Conservation (phyloP, 768 basidiomycete species). For the Hemileccinum rubropunctum region DNA sequence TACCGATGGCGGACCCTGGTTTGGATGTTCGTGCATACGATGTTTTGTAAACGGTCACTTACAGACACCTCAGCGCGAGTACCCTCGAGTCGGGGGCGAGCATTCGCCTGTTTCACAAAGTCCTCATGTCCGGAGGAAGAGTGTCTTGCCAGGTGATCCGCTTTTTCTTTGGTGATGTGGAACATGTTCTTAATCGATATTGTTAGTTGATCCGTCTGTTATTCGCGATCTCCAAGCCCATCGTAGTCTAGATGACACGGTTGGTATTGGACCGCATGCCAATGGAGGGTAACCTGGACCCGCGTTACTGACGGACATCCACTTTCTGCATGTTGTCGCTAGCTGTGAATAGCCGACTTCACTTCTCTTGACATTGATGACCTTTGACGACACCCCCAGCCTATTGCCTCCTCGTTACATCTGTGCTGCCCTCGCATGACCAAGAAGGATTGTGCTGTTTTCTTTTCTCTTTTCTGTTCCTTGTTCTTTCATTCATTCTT, state of each 20-base stretch:
- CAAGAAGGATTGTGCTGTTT: slow-evolving; percentile 15
- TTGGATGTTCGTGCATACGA: slow-evolving; percentile 61
- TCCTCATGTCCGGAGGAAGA: slow-evolving; percentile 91
- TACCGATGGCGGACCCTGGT: slow-evolving; percentile 91
- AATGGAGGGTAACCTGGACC: slow-evolving; percentile 26
- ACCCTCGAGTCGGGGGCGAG: slow-evolving; percentile 64
- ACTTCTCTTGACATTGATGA: slow-evolving; percentile 24
- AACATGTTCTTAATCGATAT: slow-evolving; percentile 17
- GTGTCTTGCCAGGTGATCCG: slow-evolving; percentile 78
- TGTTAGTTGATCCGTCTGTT: slow-evolving; percentile 81
- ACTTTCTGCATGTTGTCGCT: slow-evolving; percentile 15
- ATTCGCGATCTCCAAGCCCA: slow-evolving; percentile 86
- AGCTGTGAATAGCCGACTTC: slow-evolving; percentile 23
- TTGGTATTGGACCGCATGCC: slow-evolving; percentile 29
- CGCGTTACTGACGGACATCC: slow-evolving; percentile 15
- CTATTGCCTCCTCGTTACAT: slow-evolving; percentile 17
- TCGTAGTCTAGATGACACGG: slow-evolving; percentile 68
- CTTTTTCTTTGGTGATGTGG: slow-evolving; percentile 6
- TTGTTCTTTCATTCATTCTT: not conserved
- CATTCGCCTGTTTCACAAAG: slow-evolving; percentile 56
- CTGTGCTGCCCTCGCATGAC: slow-evolving; percentile 19
- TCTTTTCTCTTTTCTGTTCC: slow-evolving; percentile 3
- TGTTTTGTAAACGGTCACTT: slow-evolving; percentile 17
- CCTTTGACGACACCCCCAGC: slow-evolving; percentile 27
- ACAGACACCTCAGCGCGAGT: slow-evolving; percentile 48